Evolutionary conservation across 129 eudicot species (phyloP), one percentile per base, ranked within the genome.

Genomic region (Centella asiatica): DNA sequence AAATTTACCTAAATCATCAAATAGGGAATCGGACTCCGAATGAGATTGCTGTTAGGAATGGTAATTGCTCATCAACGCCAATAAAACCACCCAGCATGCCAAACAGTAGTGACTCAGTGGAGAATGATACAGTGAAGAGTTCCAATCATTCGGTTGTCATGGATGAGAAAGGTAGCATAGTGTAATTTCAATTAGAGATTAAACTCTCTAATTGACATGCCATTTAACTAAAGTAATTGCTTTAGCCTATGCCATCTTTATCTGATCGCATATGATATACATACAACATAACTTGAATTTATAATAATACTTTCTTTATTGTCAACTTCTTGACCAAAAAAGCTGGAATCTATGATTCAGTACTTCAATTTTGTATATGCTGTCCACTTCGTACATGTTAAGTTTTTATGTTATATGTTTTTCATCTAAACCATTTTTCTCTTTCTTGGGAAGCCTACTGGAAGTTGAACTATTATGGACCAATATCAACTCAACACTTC

Each of bases 61-160:
- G 70, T 47, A 32, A 82, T n/a, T 76, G 77, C 72, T 84, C 80
- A 47, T 81, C 77, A 15, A 71, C 85, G 33, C 84, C 83, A 62
- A 72, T 78, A 58, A 83, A 74, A 70, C 85, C 83, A 66, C 81
- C 85, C 36, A 73, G 75, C 72, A 80, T 83, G 47, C 92, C 84
- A 71, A 77, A 74, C 56, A 55, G 82, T 33, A 76, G 81, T 72
- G 76, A 83, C 66, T 84, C 74, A 56, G 60, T 36, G 49, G 79
- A 56, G 52, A 74, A 60, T 64, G 44, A 44, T 54, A 25, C 65
- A 50, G 54, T 69, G 20, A 73, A 68, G 75, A 74, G 55, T 72
- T 39, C 68, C 57, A 78, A 59, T 77, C 56, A 60, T 60, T 73
- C 80, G 33, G 45, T 72, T 65, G 71, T 53, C 71, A 76, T 72